Base-by-base conservation (phyloP, 805 yeast genomes). In the Metschnikowia colocasiae region DNA sequence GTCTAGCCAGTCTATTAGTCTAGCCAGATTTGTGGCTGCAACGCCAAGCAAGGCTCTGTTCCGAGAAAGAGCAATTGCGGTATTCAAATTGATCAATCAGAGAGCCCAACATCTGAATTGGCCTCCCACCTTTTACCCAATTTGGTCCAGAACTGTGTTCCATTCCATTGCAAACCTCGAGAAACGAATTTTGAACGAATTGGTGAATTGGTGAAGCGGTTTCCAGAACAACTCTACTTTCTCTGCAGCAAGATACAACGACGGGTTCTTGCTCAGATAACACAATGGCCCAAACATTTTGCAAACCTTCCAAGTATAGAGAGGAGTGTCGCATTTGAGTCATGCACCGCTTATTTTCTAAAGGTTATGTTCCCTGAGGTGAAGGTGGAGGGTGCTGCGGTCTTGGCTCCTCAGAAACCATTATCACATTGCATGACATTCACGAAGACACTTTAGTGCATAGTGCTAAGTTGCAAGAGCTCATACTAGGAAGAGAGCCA, bases 321-420 rank as follows among this genome's bases (percentile, higher is more conserved):
- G 95, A 90, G 37, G 99, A 94, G 64, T 74, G 94, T 58, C 94
- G 91, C 64, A 87, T 94, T 56, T 81, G 94, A 56, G 99, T 94
- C 62, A 94, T 94, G 99, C 96, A 91, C 72, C 78, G 97, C 47
- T 74, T 94, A 46, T 76, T 94, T 58, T 75, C 85, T 52, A 94
- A 92, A 68, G 99, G 99, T 7, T 94, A 94, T 81, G 4, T 92
- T 94, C 74, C 99, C 99, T 7, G 95, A 89, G 59, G 81, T 94
- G 51, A 86, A 85, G 63, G 79, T 79, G 37, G 96, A 89, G 55
- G 97, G 92, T 62, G 85, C 92, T 4, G 95, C 97, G 0, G 98
- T 94, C 3, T 76, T 94, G 64, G 87, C 86, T 62, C 97, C 97
- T 75, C 87, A 42, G 97, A 90, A 56, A 83, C 82, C 57, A 77